Conservation (phyloP, 768 basidiomycete species). For the Tricholoma furcatifolium region DNA sequence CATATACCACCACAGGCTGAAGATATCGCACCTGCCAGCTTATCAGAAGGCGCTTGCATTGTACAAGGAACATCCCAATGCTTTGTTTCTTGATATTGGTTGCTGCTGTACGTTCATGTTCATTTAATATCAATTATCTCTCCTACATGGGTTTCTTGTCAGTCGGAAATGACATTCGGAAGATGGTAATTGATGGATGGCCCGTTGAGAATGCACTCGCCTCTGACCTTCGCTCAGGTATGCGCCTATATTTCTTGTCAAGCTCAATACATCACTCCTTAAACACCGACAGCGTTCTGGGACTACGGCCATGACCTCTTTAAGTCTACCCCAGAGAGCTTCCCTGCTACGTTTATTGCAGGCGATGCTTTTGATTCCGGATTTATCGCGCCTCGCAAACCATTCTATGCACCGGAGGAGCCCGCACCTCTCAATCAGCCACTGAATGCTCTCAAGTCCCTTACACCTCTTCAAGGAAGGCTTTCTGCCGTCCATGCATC, state of each 20-base stretch:
- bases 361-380: conserved; percentile 53
- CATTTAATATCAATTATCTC: neutral
- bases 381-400: conserved; percentile 34
- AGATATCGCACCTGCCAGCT: conserved; percentile 19
- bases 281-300: conserved; percentile 48
- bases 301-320: conserved; percentile 65
- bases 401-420: conserved; percentile 16
- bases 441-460: conserved; percentile 18
- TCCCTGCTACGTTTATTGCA: conserved; percentile 52
- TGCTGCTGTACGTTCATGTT: conserved; percentile 23
- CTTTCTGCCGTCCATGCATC: conserved; percentile 48
- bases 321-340: conserved; percentile 46
- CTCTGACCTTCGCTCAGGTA: conserved; percentile 23
- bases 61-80: conserved; percentile 14
- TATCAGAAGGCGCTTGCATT: conserved; percentile 19
- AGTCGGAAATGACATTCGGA: conserved; percentile 27
- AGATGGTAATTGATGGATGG: conserved; percentile 24
- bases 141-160: too few relatives aligned
- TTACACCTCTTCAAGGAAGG: conserved; percentile 38
- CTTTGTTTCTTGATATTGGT: conserved; percentile 26
- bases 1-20: conserved; percentile 16
- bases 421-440: conserved; percentile 17
- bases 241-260: conserved; percentile 36
- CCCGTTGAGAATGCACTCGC: conserved; percentile 21
- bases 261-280: conserved; percentile 5